phyloP scores from a whole-genome alignment of 305 asterid genomes.

The Nicotiana rustica region DNA sequence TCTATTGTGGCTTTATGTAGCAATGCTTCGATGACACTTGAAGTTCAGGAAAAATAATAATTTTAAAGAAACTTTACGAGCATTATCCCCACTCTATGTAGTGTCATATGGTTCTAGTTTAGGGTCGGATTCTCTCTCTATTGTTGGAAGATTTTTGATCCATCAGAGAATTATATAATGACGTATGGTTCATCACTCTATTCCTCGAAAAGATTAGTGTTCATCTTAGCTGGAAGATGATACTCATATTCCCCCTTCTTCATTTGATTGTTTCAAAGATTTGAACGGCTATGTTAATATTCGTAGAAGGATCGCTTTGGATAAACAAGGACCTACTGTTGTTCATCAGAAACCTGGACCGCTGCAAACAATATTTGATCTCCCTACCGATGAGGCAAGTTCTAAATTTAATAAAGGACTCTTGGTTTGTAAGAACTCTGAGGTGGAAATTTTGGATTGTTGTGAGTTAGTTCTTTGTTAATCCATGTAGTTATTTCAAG shows the following conservation, averaged over 20 bases:
- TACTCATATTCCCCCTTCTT: background rate
- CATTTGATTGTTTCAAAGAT: constrained; percentile 52
- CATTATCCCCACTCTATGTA: constrained; percentile 1
- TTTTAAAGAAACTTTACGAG: background rate
- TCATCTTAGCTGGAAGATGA: constrained; percentile 11
- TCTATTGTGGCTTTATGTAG: background rate
- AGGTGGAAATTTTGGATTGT: background rate
- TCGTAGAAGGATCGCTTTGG: constrained; percentile 54
- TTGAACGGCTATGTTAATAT: constrained; percentile 62
- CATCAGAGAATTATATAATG: background rate
- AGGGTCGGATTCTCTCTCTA: background rate
- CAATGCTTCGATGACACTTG: constrained; percentile 8
- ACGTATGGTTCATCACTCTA: background rate
- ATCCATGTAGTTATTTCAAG: constrained; percentile 52
- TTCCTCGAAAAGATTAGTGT: background rate
- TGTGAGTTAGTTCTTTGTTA: constrained; percentile 20
- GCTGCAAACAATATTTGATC: constrained; percentile 82
- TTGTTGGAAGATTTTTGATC: constrained; percentile 24
- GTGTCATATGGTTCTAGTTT: background rate
- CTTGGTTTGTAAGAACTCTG: background rate
- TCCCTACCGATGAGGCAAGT: constrained; percentile 89
- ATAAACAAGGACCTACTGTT: constrained; percentile 68
- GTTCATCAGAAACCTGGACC: constrained; percentile 89
- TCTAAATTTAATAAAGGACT: constrained; percentile 29
- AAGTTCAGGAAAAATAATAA: background rate